Evolutionary conservation across 345 rosid species (phyloP).

Genomic region (Geranium rotundifolium): DNA sequence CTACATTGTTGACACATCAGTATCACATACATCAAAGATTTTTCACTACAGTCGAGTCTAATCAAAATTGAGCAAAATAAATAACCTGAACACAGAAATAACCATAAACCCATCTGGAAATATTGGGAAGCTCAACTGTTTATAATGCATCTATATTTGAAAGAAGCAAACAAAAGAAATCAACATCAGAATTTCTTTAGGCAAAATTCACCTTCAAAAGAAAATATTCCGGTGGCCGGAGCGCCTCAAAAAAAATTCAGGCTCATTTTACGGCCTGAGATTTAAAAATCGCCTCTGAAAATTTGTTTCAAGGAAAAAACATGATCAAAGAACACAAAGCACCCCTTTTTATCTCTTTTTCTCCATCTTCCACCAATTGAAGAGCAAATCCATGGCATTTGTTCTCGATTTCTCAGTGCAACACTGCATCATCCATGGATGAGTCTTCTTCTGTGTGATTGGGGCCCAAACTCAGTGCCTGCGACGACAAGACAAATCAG

Average conservation of each 20-base stretch:
- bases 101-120: too few relatives aligned
- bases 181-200: conserved; percentile 11
- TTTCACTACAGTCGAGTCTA: too few relatives aligned
- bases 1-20: too few relatives aligned
- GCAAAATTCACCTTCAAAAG: conserved; percentile 13
- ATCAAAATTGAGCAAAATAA: too few relatives aligned
- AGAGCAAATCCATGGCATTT: conserved; percentile 6
- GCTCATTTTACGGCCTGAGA: conserved; percentile 19
- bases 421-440: neutral
- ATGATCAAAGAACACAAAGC: neutral
- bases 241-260: conserved; percentile 40
- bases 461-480: neutral
- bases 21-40: too few relatives aligned
- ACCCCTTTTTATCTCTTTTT: conserved; percentile 1
- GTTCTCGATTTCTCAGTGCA: conserved; percentile 8
- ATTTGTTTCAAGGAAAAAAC: neutral
- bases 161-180: neutral
- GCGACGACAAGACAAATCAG: conserved; percentile 6
- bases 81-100: too few relatives aligned
- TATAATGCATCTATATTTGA: neutral
- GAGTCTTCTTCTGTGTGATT: neutral
- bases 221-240: conserved; percentile 10
- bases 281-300: conserved; percentile 7
- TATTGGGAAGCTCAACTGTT: neutral
- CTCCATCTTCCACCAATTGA: neutral